phyloP scores from a whole-genome alignment of 164 flowering plant species.

The Buxus sempervirens region DNA sequence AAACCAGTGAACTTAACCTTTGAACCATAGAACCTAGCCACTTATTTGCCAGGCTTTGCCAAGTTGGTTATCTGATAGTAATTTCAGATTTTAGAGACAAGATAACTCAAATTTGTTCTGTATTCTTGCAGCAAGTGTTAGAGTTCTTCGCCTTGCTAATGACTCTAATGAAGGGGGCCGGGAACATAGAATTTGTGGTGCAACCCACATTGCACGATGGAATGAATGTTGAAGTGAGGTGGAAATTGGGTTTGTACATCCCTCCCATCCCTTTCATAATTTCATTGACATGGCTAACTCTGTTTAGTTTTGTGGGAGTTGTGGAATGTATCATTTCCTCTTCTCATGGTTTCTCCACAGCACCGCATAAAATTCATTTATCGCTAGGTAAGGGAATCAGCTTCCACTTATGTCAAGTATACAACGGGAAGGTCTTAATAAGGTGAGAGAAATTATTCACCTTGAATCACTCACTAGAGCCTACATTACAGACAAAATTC shows the following conservation, averaged over 20 bases:
- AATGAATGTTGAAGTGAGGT: conserved; percentile 45
- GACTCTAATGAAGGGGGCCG: conserved; percentile 47
- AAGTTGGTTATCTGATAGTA: too few species aligned
- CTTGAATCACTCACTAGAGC: too few species aligned
- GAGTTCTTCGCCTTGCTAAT: conserved; percentile 50
- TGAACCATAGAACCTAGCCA: too few species aligned
- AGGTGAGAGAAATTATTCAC: conserved; percentile 26
- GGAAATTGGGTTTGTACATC: conserved; percentile 48
- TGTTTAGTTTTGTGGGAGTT: too few species aligned
- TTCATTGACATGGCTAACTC: too few species aligned
- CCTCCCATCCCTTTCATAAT: not conserved
- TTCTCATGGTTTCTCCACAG: conserved; percentile 30
- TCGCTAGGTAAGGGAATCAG: conserved; percentile 61
- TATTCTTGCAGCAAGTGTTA: conserved; percentile 53
- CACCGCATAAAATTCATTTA: conserved; percentile 35
- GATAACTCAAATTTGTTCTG: not conserved
- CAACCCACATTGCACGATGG: conserved; percentile 53
- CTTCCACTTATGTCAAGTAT: conserved; percentile 46
- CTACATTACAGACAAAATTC: not conserved
- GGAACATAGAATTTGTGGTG: conserved; percentile 43
- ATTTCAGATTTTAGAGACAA: too few species aligned
- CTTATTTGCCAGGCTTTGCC: too few species aligned
- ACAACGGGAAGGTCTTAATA: conserved; percentile 51
- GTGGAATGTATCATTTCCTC: not conserved
- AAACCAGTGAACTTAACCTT: too few species aligned